Evolutionary conservation across 805 yeast species (phyloP), one percentile per base, ranked within the genome.

Genomic region (Candida silvicultrix): DNA sequence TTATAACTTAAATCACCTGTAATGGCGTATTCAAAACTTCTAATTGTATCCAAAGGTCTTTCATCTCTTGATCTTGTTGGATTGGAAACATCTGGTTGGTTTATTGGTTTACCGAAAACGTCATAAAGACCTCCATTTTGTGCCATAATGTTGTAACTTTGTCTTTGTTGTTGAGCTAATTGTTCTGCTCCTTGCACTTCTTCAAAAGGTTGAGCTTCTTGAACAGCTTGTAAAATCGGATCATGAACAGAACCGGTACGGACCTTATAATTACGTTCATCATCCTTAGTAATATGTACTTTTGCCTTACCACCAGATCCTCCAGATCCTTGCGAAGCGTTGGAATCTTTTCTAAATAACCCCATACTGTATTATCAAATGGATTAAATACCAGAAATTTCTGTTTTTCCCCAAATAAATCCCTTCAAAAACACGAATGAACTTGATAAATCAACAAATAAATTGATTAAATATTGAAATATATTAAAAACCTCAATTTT

Each of bases 121-220:
- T 94, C 99, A 55, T 78, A 78, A 57, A 81, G 60, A 25, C 81
- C 81, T 38, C 70, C 72, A 41, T 77, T 71, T 25, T 77, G 80
- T 37, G 80, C 75, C 49, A 50, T 50, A 36, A 49, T 67, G 42
- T 46, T 41, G 16, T 55, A 56, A 47, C 62, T 57, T 49, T 53
- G 49, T 56, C 62, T 53, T 38, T 45, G 18, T 37, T 21, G 47
- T 66, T 61, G 54, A 64, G 70, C 23, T 7, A 41, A 42, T 19
- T 36, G 40, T 45, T 35, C 45, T 40, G 42, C 38, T 15, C 44
- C 19, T n/a, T 42, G 46, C 16, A 46, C 53, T 60, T 77, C 78
- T 67, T 94, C 96, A 63, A 88, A 94, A 9, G 99, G 99, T 70
- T 94, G 98, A 9, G 85, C 92, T 66, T 92, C 98, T 60, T 85